A percentile compares a stretch with the other conserved stretches of the same genome.
These are phyloP conservation scores for Zymoseptoria passerinii DNA, from an alignment of 2,329 filamentous ascomycete genomes.

Conservation along the genomic window DNA sequence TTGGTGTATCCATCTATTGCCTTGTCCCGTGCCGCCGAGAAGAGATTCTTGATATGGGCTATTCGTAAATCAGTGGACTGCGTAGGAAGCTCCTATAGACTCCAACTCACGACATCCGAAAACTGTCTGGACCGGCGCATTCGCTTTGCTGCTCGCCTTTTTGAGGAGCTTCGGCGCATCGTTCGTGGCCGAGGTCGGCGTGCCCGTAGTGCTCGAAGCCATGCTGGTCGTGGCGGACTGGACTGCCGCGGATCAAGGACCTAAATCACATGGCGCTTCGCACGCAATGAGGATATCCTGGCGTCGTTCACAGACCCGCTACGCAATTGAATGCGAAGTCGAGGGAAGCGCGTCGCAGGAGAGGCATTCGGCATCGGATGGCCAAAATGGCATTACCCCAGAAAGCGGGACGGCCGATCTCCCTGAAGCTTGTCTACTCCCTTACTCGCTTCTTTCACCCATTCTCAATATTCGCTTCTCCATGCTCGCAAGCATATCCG, in stretches of 20 bases:
- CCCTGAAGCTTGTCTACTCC: background rate
- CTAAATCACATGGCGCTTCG: background rate
- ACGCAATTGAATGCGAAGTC: background rate
- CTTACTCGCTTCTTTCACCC: too few species aligned
- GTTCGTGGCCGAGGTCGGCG: conserved; percentile 31
- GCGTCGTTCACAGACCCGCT: background rate
- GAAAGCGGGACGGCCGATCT: background rate
- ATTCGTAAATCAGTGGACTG: conserved; percentile 23
- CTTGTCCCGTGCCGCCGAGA: conserved; percentile 59
- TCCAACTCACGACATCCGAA: conserved; percentile 15
- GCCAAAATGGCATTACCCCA: background rate
- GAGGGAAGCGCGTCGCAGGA: background rate
- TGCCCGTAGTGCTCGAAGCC: conserved; percentile 29
- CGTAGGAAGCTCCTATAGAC: conserved; percentile 1
- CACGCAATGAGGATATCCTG: background rate
- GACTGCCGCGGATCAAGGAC: background rate
- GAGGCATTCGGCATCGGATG: background rate
- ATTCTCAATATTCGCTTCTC: too few species aligned
- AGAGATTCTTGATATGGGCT: conserved; percentile 66
- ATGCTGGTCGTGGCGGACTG: background rate
- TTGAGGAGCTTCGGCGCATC: conserved; percentile 37
- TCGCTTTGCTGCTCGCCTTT: conserved; percentile 33
- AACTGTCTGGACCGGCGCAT: conserved; percentile 25
- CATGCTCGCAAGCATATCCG: too few species aligned
- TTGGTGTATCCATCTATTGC: conserved; percentile 65